These are phyloP conservation scores for Aureobasidium sp. DNA, from an alignment of 2,329 filamentous ascomycete species.

Conservation along the genomic window DNA sequence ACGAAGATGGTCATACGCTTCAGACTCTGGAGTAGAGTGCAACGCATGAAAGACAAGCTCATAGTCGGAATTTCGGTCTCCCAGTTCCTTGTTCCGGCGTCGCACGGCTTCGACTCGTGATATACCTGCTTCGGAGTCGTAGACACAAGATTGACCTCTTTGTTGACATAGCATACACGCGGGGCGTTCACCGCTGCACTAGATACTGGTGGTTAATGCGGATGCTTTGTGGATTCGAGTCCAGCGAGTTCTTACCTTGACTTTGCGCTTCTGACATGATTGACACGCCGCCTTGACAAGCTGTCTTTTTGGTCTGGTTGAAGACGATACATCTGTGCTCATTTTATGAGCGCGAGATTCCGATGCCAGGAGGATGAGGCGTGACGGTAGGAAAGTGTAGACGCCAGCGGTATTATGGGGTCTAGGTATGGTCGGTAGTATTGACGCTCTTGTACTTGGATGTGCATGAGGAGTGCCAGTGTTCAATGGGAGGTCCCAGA, in stretches of 20 bases:
- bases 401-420: not conserved
- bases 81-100: constrained; percentile 9
- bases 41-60: constrained; percentile 3
- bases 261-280: constrained; percentile 13
- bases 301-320: constrained; percentile 8
- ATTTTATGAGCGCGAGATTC: not conserved
- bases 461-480: not conserved
- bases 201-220: not conserved
- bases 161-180: constrained; percentile 9
- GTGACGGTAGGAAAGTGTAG: not conserved
- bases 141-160: constrained; percentile 6
- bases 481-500: not conserved
- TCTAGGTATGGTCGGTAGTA: not conserved
- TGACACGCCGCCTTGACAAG: constrained; percentile 13
- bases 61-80: constrained; percentile 10
- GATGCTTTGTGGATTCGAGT: not conserved
- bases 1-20: constrained; percentile 7
- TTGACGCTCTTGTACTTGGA: not conserved
- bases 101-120: constrained; percentile 10
- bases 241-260: not conserved
- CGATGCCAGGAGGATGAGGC: not conserved
- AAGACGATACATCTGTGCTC: not conserved
- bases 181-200: constrained; percentile 14
- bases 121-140: constrained; percentile 10
- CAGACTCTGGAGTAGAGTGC: not conserved